Conservation (phyloP, 192 early-diverging fungal genomes). For the Podila clonocystis region DNA sequence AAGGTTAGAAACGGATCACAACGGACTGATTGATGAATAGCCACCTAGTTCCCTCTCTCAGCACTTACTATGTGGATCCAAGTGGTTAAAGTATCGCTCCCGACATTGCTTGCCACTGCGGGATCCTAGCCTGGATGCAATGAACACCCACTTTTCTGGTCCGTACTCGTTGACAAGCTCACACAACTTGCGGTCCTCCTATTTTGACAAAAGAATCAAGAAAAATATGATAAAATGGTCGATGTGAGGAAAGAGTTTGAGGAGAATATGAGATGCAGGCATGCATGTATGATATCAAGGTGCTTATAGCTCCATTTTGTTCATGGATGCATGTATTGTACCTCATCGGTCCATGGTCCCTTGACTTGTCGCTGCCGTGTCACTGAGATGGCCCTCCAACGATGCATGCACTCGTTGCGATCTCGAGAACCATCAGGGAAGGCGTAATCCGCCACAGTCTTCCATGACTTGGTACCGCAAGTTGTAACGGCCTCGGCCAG, state of each 20-base stretch:
- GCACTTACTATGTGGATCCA: conserved; percentile 19
- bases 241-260: too few relatives aligned
- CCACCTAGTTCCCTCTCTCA: too few relatives aligned
- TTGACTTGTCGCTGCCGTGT: conserved; percentile 20
- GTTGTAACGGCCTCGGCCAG: conserved; percentile 13
- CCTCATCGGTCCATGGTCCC: conserved; percentile 27
- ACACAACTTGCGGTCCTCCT: conserved; percentile 16
- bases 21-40: too few relatives aligned
- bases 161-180: conserved; percentile 16
- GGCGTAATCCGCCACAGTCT: conserved; percentile 12
- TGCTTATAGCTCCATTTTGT: not conserved
- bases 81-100: conserved; percentile 20
- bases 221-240: not conserved
- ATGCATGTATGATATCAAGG: not conserved
- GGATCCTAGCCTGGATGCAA: conserved; percentile 23
- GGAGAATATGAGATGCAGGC: not conserved
- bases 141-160: conserved; percentile 26
- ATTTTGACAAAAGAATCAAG: not conserved
- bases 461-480: conserved; percentile 18
- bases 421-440: conserved; percentile 23
- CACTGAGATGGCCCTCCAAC: conserved; percentile 9
- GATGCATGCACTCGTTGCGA: conserved; percentile 21
- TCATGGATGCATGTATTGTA: not conserved
- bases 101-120: conserved; percentile 26
- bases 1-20: not conserved